Base-by-base conservation (phyloP, 106 monocot genomes). In the Iris macrosiphon region DNA sequence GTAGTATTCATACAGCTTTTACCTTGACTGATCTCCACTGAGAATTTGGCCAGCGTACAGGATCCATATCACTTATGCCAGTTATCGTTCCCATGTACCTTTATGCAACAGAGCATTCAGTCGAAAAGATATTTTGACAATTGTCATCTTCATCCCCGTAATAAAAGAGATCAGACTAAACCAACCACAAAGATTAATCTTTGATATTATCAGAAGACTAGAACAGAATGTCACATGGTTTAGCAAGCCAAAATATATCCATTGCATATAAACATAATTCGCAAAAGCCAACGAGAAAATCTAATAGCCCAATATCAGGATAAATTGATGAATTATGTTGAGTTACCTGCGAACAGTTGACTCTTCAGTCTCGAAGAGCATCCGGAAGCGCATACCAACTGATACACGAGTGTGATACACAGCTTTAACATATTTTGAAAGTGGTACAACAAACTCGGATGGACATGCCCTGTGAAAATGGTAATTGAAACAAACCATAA, bases 41-140 rank as follows among this genome's bases (percentile, higher is more conserved):
- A 31, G 65, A 73, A 26, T 65, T 73, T 19, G 42, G 57, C 72
- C 72, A 73, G 6, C 59, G 49, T 7, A 59, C 57, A 65, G 72
- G 65, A 59, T 73, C 72, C 57, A 73, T n/a, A 41, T 73, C 72
- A 65, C 65, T 24, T 59, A 73, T 59, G 6, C 65, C 65, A n/a
- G 65, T 58, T 40, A 58, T 58, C 8, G 57, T 58, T 14, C 57
- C 57, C 57, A 58, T 58, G 12, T 58, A 58, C 44, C 60, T 60
- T 39, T 42, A 60, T 24, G 44, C 7, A 9, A n/a, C 42, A 60
- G 41, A 6, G 7, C 10, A 59, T 14, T 59, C 43, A 59, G 4
- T 3, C 23, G 29, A 34, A 55, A 53, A 2, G 6, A 32, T 34
- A 13, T 14, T 32, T 10, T 55, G 8, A 15, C 19, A 55, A 55